Evolutionary conservation across 495 filamentous ascomycete genomes (phyloP).

Genomic region (Penicillium longicatenatum): DNA sequence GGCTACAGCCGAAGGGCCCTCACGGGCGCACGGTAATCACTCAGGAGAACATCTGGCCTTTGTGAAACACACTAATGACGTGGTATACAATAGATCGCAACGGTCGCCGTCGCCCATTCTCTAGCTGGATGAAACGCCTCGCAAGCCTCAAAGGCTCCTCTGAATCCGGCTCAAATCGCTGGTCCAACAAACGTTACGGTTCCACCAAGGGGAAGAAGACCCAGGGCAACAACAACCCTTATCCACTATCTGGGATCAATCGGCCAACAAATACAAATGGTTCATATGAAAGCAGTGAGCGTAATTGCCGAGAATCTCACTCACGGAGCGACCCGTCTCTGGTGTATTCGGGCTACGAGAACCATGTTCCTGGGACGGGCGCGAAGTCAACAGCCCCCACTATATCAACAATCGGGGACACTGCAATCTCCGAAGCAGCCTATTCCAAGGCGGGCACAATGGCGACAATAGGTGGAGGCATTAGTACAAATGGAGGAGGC

Average conservation of each 20-base stretch:
- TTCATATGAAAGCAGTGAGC: slow-evolving; percentile 36
- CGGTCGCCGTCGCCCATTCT: slow-evolving; percentile 80
- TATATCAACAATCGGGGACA: slow-evolving; percentile 76
- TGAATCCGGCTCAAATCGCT: slow-evolving; percentile 48
- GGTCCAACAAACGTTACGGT: slow-evolving; percentile 52
- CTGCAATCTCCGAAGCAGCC: slow-evolving; percentile 70
- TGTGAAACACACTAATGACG: slow-evolving; percentile 22
- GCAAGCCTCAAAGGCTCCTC: slow-evolving; percentile 74
- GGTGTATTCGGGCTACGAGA: slow-evolving; percentile 59
- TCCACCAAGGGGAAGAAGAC: slow-evolving; percentile 58
- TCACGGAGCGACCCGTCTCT: slow-evolving; percentile 56
- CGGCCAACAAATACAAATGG: slow-evolving; percentile 58
- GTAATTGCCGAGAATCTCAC: slow-evolving; percentile 30
- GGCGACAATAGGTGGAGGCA: slow-evolving; percentile 60
- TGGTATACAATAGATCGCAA: slow-evolving; percentile 54
- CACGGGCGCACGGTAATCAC: slow-evolving; percentile 64
- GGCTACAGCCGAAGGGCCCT: slow-evolving; percentile 68
- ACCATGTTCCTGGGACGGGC: slow-evolving; percentile 58
- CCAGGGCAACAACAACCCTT: slow-evolving; percentile 77
- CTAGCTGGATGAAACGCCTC: slow-evolving; percentile 92
- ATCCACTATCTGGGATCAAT: slow-evolving; percentile 64
- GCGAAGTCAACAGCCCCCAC: slow-evolving; percentile 76
- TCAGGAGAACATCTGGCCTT: slow-evolving; percentile 1
- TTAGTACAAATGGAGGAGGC: slow-evolving; percentile 68
- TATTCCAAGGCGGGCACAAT: slow-evolving; percentile 79